Conservation (phyloP, 2,329 filamentous ascomycete genomes). For the Fusarium begoniae region DNA sequence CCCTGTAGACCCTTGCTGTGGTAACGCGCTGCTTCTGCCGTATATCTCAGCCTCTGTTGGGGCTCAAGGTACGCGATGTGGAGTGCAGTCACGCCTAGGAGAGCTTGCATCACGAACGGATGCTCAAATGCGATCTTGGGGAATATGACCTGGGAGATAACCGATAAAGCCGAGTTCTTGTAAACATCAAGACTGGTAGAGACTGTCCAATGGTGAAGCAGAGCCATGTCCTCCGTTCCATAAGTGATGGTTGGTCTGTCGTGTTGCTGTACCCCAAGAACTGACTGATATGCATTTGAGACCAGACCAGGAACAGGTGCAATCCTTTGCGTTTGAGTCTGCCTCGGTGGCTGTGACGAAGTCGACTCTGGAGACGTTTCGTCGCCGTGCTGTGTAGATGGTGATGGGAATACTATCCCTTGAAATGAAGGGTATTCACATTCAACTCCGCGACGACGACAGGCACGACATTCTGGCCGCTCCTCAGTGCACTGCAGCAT, state of each 20-base stretch:
- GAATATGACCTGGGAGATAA: neutral
- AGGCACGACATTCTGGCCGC: neutral
- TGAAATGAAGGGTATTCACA: neutral
- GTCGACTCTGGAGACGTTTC: neutral
- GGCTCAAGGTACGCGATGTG: slow-evolving; percentile 6
- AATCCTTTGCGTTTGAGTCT: neutral
- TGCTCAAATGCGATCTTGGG: neutral
- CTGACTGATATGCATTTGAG: neutral
- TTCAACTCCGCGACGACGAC: neutral
- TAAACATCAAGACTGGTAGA: neutral
- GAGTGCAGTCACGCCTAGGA: neutral
- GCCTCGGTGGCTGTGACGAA: neutral
- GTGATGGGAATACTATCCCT: neutral
- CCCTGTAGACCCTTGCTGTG: neutral
- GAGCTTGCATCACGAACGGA: neutral
- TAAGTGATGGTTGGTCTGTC: neutral
- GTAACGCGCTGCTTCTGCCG: neutral
- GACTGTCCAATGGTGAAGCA: slow-evolving; percentile 5
- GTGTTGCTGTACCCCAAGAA: neutral
- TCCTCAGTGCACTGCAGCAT: neutral
- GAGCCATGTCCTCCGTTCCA: neutral
- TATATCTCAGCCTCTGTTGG: neutral
- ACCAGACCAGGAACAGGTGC: neutral
- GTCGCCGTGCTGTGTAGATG: neutral
- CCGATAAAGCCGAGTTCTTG: neutral